Percentiles rank a stretch among this genome's conserved stretches.
Evolutionary conservation across 768 basidiomycete genomes (phyloP).

Genomic region (Multifurca ochricompacta): DNA sequence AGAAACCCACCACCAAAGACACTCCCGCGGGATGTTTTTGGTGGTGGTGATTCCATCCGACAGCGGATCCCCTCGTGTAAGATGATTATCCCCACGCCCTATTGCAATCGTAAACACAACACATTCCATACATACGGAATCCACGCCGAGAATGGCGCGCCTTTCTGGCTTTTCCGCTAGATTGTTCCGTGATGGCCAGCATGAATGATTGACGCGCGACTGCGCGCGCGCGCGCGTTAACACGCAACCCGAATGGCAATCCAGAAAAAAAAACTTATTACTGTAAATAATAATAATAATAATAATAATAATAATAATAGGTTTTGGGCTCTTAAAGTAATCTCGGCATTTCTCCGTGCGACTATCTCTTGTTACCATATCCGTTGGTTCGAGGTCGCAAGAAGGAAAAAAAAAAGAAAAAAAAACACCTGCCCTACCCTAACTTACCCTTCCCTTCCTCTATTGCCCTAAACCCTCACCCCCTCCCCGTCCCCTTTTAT

Average conservation of each 20-base stretch:
- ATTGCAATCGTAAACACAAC: not conserved
- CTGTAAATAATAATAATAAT: not conserved
- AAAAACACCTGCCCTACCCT: no score
- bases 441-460: no score
- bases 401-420: no score
- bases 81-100: conserved; percentile 5
- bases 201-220: conserved; percentile 14
- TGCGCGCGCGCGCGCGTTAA: not conserved
- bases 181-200: conserved; percentile 16
- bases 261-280: not conserved
- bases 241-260: not conserved
- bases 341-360: conserved; percentile 9
- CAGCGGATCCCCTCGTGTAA: not conserved
- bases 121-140: not conserved
- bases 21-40: no score
- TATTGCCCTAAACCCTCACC: no score
- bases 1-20: no score
- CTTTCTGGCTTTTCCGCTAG: conserved; percentile 9
- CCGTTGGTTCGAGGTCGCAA: no score
- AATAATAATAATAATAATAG: no score
- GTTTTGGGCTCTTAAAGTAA: not conserved
- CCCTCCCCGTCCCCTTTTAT: not conserved
- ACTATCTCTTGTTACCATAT: not conserved
- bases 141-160: conserved; percentile 8
- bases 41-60: conserved; percentile 11